These are phyloP conservation scores for Porosira glacialis DNA, from an alignment of 352 stramenopile genomes.

Conservation along the genomic window DNA sequence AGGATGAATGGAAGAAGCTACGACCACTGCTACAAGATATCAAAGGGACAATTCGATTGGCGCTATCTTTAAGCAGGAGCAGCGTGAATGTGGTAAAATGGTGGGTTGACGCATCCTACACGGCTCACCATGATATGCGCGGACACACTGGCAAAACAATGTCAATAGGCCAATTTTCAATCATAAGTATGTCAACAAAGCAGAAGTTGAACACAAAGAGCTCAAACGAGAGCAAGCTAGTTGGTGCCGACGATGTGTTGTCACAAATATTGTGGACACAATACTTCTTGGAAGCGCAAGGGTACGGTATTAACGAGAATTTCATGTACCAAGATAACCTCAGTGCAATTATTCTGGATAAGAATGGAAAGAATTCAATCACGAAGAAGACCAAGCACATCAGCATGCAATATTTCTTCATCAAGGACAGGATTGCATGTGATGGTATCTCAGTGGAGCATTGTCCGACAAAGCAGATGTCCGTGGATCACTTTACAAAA, in stretches of 20 bases:
- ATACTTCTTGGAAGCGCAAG: not conserved
- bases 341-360: constrained; percentile 1
- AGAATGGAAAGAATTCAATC: not conserved
- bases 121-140: not conserved
- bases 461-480: not conserved
- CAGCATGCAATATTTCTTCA: not conserved
- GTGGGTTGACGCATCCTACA: not conserved
- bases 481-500: not conserved
- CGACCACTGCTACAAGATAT: not conserved
- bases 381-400: not conserved
- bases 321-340: not conserved
- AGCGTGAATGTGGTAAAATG: not conserved
- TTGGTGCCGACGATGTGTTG: not conserved
- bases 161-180: not conserved
- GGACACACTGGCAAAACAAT: not conserved
- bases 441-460: not conserved
- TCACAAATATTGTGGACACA: not conserved
- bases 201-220: not conserved
- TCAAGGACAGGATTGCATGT: not conserved
- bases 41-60: not conserved
- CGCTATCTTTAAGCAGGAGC: not conserved
- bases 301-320: not conserved
- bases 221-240: not conserved
- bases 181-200: not conserved
- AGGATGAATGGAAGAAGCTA: not conserved